Conservation (phyloP, 208 protist species). For the Wallacemonas collosoma region DNA sequence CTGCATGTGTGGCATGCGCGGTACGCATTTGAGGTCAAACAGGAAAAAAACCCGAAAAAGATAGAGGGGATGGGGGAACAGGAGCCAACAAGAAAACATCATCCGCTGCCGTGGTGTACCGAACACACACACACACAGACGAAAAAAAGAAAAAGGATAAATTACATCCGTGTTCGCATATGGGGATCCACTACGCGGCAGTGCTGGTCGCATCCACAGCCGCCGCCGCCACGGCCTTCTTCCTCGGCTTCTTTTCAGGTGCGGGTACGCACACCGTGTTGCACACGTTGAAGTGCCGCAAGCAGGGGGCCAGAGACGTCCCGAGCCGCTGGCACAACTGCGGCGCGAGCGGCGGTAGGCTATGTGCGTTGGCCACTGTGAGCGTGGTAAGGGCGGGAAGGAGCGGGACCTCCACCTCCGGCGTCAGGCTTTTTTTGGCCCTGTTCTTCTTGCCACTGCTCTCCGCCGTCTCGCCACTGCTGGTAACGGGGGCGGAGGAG, state of each 20-base stretch:
- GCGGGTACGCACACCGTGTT: slow-evolving; percentile 50
- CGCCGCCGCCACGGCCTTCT: slow-evolving; percentile 6
- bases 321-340: slow-evolving; percentile 35
- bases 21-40: too few relatives aligned
- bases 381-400: slow-evolving; percentile 47
- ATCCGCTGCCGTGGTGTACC: not conserved
- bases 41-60: too few relatives aligned
- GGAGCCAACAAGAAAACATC: not conserved
- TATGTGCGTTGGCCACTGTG: slow-evolving; percentile 67
- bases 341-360: slow-evolving; percentile 26
- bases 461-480: slow-evolving; percentile 6
- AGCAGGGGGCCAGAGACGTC: slow-evolving; percentile 40
- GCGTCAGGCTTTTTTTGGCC: slow-evolving; percentile 5
- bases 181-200: not conserved
- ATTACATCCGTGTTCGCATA: too few relatives aligned
- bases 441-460: slow-evolving; percentile 22
- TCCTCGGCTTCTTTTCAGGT: slow-evolving; percentile 27
- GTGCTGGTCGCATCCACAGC: not conserved
- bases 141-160: too few relatives aligned
- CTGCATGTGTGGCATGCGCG: too few relatives aligned
- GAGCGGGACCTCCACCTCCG: slow-evolving; percentile 26
- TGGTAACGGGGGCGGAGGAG: not conserved
- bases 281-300: slow-evolving; percentile 66
- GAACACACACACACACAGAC: too few relatives aligned
- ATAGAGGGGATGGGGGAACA: too few relatives aligned